Evolutionary conservation across 2,329 filamentous ascomycete species (phyloP).

Genomic region (Fusarium tuaranense): DNA sequence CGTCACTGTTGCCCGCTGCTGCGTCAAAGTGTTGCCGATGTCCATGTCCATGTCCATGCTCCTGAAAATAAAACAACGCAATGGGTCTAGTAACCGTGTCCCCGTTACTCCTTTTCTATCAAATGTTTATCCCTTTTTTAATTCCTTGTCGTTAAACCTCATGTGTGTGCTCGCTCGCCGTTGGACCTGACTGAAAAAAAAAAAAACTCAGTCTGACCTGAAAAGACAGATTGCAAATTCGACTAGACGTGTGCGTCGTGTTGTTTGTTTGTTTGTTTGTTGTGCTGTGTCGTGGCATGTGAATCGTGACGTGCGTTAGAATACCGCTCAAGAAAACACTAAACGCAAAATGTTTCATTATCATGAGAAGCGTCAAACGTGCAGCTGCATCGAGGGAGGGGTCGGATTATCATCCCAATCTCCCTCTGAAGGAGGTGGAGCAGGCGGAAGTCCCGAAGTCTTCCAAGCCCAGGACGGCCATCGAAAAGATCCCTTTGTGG

Average conservation of each 20-base stretch:
- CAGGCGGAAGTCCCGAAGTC: background rate
- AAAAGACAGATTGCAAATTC: constrained; percentile 33
- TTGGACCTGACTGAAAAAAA: constrained; percentile 22
- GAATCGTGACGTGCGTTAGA: constrained; percentile 23
- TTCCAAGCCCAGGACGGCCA: constrained; percentile 5
- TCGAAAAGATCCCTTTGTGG: background rate
- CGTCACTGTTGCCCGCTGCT: constrained; percentile 27
- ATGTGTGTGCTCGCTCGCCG: constrained; percentile 30
- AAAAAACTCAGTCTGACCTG: constrained; percentile 5
- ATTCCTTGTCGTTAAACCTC: constrained; percentile 23
- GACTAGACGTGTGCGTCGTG: constrained; percentile 21
- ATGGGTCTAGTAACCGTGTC: constrained; percentile 19
- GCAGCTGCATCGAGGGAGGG: background rate
- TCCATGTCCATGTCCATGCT: background rate
- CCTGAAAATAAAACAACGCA: constrained; percentile 21
- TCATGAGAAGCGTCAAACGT: constrained; percentile 12
- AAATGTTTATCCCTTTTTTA: constrained; percentile 27
- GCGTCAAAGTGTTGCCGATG: constrained; percentile 17
- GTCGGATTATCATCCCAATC: background rate
- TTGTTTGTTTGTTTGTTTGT: background rate
- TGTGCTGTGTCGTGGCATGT: constrained; percentile 1
- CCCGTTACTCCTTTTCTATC: constrained; percentile 38
- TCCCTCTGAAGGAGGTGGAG: constrained; percentile 13
- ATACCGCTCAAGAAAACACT: constrained; percentile 7
- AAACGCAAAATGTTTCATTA: constrained; percentile 29